A percentile compares a stretch with the other conserved stretches of the same genome.
These are phyloP conservation scores for Myxozyma melibiosi DNA, from an alignment of 805 yeast species.

Conservation along the genomic window DNA sequence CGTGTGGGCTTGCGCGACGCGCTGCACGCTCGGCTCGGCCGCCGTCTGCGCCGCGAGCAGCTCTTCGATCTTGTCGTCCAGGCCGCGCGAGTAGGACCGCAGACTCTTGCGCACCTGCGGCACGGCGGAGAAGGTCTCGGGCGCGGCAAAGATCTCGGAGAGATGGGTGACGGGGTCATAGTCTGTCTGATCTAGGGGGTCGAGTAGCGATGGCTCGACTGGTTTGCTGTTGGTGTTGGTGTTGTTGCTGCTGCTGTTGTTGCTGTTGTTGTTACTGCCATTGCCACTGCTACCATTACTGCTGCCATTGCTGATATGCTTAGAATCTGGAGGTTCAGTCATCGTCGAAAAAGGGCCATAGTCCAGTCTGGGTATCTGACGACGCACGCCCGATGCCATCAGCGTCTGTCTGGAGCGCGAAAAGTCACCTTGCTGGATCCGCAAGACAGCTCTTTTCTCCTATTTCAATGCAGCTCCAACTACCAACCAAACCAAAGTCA, in stretches of 20 bases:
- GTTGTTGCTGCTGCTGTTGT: not conserved
- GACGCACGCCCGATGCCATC: too few species aligned
- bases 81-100: not conserved
- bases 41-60: constrained; percentile 27
- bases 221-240: not conserved
- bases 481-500: too few species aligned
- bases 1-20: constrained; percentile 31
- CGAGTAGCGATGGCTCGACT: constrained; percentile 8
- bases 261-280: not conserved
- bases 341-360: too few species aligned
- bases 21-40: constrained; percentile 29
- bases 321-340: too few species aligned
- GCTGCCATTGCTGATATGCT: too few species aligned
- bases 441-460: too few species aligned
- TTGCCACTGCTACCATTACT: not conserved
- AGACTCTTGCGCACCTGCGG: constrained; percentile 4
- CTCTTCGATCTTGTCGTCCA: constrained; percentile 19
- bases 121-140: constrained; percentile 5
- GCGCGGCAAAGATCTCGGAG: constrained; percentile 22
- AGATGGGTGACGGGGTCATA: constrained; percentile 32
- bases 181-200: constrained; percentile 29
- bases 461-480: too few species aligned
- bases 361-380: too few species aligned
- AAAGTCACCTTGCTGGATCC: too few species aligned
- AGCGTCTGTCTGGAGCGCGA: too few species aligned